Evolutionary conservation across 768 basidiomycete genomes (phyloP), one percentile per base, ranked within the genome.

Genomic region (Podaxis rugospora): DNA sequence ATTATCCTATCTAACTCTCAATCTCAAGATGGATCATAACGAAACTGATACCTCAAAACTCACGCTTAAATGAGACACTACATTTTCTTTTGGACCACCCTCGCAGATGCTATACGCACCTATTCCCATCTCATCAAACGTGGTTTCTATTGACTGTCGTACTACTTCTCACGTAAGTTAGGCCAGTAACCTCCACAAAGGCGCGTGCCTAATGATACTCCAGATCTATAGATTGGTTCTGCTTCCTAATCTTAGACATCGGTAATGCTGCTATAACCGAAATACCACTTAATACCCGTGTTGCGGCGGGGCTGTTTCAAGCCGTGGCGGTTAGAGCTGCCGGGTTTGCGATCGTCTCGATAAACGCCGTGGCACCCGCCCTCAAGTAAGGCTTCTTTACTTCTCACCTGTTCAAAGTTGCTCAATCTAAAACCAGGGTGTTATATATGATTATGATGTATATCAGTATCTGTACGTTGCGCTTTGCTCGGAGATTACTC

Each of bases 371-470:
- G 5, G 93, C 94, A 1, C 95, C 96, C 5, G 95, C 90, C 36
- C 88, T 97, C 61, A 89, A 96, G 91, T 90, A 69, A 58, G 88
- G 32, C 7, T 32, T 78, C 14, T 5, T 28, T 47, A 7, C 32
- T 5, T 35, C 11, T 14, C 35, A 13, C 14, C 54, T 55, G 46
- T 4, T 28, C 32, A n/a, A 6, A 3, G n/a, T 28, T 60, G 13
- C 51, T 64, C 21, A 65, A 25, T n/a, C 18, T 11, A 39, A 13
- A 10, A 55, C 63, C 66, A 93, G 90, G 70, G 90, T 95, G 0
- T 72, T 95, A 44, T 95, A 90, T 69, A 86, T 92, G 2, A 80
- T 95, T 67, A 96, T 95, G 95, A 98, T 96, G 95, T 93, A 91
- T 68, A 85, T 93, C 66, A 87, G 86, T 66, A 82, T 90, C 63